A percentile compares a stretch with the other conserved stretches of the same genome.
phyloP scores from a whole-genome alignment of 2,329 filamentous ascomycete species.

The Pyrenophora teres region DNA sequence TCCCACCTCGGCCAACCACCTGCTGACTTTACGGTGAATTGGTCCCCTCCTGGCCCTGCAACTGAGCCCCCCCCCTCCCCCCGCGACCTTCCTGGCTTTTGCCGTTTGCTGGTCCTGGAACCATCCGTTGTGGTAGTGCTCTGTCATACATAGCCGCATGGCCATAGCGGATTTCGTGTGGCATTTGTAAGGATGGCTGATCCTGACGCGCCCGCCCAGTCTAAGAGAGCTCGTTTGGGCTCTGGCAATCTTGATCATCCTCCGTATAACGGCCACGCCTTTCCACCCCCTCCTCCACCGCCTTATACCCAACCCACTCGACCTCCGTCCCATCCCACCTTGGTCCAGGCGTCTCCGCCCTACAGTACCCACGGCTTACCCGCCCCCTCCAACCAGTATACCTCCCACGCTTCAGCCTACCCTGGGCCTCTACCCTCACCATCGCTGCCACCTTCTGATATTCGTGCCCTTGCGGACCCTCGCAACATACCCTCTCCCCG shows the following conservation, averaged over 20 bases:
- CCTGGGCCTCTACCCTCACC: constrained; percentile 36
- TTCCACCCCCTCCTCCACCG: constrained; percentile 40
- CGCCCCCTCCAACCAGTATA: constrained; percentile 30
- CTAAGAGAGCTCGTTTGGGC: constrained; percentile 47
- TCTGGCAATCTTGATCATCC: constrained; percentile 33
- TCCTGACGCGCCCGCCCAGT: constrained; percentile 45
- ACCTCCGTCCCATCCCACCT: constrained; percentile 38
- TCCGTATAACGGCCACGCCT: constrained; percentile 40
- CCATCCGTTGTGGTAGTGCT: constrained; percentile 21
- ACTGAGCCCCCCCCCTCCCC: constrained; percentile 37
- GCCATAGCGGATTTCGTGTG: constrained; percentile 45
- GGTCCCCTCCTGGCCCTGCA: constrained; percentile 33
- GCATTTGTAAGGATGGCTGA: constrained; percentile 49
- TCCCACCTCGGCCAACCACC: constrained; percentile 32
- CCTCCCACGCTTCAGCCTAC: constrained; percentile 27
- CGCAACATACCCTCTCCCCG: constrained; percentile 41
- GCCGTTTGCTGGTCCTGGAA: constrained; percentile 35
- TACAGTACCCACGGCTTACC: constrained; percentile 33
- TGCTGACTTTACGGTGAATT: constrained; percentile 38
- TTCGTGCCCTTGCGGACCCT: constrained; percentile 41
- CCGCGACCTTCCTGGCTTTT: constrained; percentile 32
- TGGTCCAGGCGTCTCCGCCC: constrained; percentile 38
- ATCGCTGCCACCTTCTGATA: constrained; percentile 41
- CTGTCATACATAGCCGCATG: constrained; percentile 45
- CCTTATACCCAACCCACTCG: constrained; percentile 38